These are phyloP conservation scores for barrel medic (Medicago truncatula) DNA, from an alignment of 306 rosid genomes.

Conservation along the genomic window DNA sequence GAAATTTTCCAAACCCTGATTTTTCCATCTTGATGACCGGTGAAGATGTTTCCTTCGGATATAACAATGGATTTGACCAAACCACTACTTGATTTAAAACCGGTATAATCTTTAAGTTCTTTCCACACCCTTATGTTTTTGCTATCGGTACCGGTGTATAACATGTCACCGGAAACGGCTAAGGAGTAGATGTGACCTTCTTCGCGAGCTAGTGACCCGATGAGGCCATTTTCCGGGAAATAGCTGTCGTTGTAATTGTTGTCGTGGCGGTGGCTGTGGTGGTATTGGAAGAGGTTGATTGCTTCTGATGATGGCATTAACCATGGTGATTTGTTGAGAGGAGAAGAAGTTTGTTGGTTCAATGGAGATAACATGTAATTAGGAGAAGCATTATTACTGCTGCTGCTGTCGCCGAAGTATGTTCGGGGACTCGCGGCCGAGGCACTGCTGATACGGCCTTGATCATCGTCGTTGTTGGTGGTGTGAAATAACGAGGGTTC, in stretches of 20 bases:
- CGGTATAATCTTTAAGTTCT: constrained; percentile 69
- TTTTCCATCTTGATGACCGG: constrained; percentile 97
- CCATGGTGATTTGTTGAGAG: constrained; percentile 81
- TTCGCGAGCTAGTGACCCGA: constrained; percentile 79
- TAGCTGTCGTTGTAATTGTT: neutral
- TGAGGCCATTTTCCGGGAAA: constrained; percentile 49
- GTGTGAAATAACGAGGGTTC: constrained; percentile 44
- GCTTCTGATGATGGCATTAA: constrained; percentile 42
- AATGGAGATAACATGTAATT: constrained; percentile 65
- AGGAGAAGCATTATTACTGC: constrained; percentile 59
- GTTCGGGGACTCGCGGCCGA: constrained; percentile 33
- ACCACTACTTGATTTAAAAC: constrained; percentile 84
- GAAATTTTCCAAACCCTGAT: constrained; percentile 84
- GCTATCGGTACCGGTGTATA: constrained; percentile 93
- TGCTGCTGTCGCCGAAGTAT: constrained; percentile 25
- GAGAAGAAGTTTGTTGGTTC: constrained; percentile 58
- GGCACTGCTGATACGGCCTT: constrained; percentile 35
- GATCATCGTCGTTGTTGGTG: neutral
- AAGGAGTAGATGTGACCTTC: constrained; percentile 88
- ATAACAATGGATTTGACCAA: constrained; percentile 77
- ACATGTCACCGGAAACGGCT: constrained; percentile 67
- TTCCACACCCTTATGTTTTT: constrained; percentile 93
- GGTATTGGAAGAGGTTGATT: constrained; percentile 9
- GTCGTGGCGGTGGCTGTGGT: neutral
- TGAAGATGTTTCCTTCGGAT: constrained; percentile 64